phyloP scores from a whole-genome alignment of 164 flowering plant species.

The Magnolia sinica region DNA sequence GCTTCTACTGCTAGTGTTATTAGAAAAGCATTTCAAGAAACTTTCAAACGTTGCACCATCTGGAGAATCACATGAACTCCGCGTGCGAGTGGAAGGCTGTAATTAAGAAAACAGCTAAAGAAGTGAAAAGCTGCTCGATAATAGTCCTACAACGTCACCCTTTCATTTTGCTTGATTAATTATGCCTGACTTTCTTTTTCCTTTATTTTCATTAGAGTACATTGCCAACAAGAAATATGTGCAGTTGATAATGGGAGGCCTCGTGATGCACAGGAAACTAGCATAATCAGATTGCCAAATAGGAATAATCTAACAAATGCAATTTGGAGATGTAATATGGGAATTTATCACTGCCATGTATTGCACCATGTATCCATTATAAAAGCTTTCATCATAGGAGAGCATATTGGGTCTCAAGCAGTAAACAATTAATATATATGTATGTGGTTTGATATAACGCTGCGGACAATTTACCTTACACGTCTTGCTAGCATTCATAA shows the following conservation, averaged over 20 bases:
- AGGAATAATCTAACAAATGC: background rate
- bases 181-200: background rate
- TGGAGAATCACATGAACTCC: conserved; percentile 47
- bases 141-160: background rate
- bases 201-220: background rate
- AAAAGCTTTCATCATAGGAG: background rate
- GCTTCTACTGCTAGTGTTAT: conserved; percentile 35
- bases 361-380: background rate
- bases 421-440: background rate
- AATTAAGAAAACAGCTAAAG: conserved; percentile 3
- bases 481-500: background rate
- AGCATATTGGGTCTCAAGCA: background rate
- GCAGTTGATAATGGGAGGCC: background rate
- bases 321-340: background rate
- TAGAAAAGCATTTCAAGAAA: conserved; percentile 55
- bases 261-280: background rate
- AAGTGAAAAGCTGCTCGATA: background rate
- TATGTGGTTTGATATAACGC: background rate
- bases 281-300: background rate
- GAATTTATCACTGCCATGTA: background rate
- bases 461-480: background rate
- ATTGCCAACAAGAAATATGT: background rate
- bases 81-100: conserved; percentile 76
- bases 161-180: background rate
- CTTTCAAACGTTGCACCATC: conserved; percentile 53